Base-by-base conservation (phyloP, 2,329 filamentous ascomycete species). In the Monosporascus sp. region DNA sequence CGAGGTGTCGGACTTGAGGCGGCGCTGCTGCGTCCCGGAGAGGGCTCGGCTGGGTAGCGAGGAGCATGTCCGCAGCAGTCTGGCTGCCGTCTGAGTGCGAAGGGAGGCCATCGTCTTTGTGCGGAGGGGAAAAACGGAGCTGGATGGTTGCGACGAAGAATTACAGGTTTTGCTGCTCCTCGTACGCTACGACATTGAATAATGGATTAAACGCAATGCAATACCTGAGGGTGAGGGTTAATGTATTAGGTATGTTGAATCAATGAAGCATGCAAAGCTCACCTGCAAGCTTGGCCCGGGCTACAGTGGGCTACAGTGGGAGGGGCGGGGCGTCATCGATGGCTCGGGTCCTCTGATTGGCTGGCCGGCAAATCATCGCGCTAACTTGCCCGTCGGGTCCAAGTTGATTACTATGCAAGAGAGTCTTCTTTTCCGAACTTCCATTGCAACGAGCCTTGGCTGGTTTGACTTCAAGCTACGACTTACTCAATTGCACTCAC, bases 91-190 rank as follows among this genome's bases (percentile, higher is more conserved):
- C 55, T 77, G 78, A 45, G 80, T 73, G 73, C 86, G 79, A 69
- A 90, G 74, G 57, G 87, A 79, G 60, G 85, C 82, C 87, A 90
- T 90, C 61, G 64, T 75, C 68, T 20, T n/a, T 48, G 18, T 45
- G 24, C 37, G 31, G 43, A 37, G 49, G 41, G 31, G 28, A 49
- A 54, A 54, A 49, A 50, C 44, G 18, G 7, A 26, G 37, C 22
- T 28, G 40, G 44, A 26, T 44, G 41, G 41, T n/a, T 44, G n/a
- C 14, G n/a, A 31, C 18, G 22, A 8, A 28, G 43, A n/a, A n/a
- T 28, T 46, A 17, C n/a, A 4, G 43, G 31, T 35, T 35, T 35
- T 35, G 11, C 31, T 14, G 4, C 9, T 35, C 31, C 31, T 35
- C 6, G 24, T 22, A 22, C 20, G 6, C 26, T 26, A 35, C 31